Percentiles rank a stretch among this genome's conserved stretches.
phyloP scores from a whole-genome alignment of 768 basidiomycete genomes.

The Guyanaporus albipodus region DNA sequence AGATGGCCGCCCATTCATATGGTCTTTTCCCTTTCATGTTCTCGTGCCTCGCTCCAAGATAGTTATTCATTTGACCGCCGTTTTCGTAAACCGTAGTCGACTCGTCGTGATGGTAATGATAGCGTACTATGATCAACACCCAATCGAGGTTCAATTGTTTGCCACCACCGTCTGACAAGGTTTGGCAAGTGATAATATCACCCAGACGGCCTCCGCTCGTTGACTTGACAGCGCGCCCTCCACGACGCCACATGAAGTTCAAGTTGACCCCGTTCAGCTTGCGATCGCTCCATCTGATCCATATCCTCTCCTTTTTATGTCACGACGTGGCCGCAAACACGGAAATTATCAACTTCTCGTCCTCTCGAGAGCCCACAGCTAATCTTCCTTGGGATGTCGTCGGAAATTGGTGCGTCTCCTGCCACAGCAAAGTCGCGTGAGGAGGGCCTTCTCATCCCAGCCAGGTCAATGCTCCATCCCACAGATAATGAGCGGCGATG shows the following conservation, averaged over 20 bases:
- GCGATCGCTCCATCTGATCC: slow-evolving; percentile 13
- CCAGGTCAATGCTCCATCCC: slow-evolving; percentile 40
- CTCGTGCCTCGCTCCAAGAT: slow-evolving; percentile 12
- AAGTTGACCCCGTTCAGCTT: slow-evolving; percentile 4
- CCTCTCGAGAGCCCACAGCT: slow-evolving; percentile 21
- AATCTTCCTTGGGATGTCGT: slow-evolving; percentile 17
- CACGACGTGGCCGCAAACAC: slow-evolving; percentile 48
- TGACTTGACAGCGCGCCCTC: slow-evolving; percentile 15
- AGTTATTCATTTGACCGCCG: slow-evolving; percentile 9
- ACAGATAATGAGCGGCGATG: slow-evolving; percentile 34
- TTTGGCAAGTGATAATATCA: too few relatives aligned
- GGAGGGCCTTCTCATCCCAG: not conserved
- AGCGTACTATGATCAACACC: too few relatives aligned
- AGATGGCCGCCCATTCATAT: slow-evolving; percentile 24
- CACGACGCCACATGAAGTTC: slow-evolving; percentile 16
- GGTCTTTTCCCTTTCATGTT: slow-evolving; percentile 5
- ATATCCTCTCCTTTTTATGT: slow-evolving; percentile 19
- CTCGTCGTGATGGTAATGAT: slow-evolving; percentile 15
- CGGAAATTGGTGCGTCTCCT: slow-evolving; percentile 29
- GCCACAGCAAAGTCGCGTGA: slow-evolving; percentile 15
- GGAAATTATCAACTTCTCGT: slow-evolving; percentile 58
- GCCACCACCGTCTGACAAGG: too few relatives aligned
- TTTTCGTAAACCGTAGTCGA: slow-evolving; percentile 5
- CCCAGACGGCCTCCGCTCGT: slow-evolving; percentile 9
- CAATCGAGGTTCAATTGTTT: too few relatives aligned